Conservation (phyloP, 2,329 filamentous ascomycete genomes). For the Colletotrichum eremochloae region DNA sequence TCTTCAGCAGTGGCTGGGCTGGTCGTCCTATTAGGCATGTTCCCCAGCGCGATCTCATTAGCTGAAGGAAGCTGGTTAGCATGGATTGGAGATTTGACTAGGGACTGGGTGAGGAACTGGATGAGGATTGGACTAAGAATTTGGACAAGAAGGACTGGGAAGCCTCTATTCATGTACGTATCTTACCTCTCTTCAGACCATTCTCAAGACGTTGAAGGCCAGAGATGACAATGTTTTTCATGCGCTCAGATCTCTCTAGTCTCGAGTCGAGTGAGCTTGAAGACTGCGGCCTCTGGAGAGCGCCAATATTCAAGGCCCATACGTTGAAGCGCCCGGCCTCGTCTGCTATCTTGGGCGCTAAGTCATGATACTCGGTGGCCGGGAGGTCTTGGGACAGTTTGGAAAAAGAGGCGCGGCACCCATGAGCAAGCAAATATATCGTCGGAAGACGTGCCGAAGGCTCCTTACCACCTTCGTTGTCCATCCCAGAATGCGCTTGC, state of each 20-base stretch:
- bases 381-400: background rate
- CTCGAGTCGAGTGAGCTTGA: conserved; percentile 14
- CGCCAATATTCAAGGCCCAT: conserved; percentile 23
- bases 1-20: background rate
- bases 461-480: background rate
- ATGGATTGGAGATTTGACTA: background rate
- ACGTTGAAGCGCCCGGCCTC: conserved; percentile 20
- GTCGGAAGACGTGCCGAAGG: background rate
- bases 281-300: background rate
- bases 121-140: too few species aligned
- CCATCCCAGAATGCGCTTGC: background rate
- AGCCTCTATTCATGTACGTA: too few species aligned
- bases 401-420: background rate
- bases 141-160: too few species aligned
- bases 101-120: too few species aligned
- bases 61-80: background rate
- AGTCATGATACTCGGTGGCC: background rate
- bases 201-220: background rate
- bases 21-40: conserved; percentile 8
- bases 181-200: background rate
- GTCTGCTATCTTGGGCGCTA: conserved; percentile 3
- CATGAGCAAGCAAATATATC: conserved; percentile 8
- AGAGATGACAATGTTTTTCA: background rate
- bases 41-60: background rate
- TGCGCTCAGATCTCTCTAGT: background rate